Evolutionary conservation across 306 rosid species (phyloP), one percentile per base, ranked within the genome.

Genomic region (Corylus americana): DNA sequence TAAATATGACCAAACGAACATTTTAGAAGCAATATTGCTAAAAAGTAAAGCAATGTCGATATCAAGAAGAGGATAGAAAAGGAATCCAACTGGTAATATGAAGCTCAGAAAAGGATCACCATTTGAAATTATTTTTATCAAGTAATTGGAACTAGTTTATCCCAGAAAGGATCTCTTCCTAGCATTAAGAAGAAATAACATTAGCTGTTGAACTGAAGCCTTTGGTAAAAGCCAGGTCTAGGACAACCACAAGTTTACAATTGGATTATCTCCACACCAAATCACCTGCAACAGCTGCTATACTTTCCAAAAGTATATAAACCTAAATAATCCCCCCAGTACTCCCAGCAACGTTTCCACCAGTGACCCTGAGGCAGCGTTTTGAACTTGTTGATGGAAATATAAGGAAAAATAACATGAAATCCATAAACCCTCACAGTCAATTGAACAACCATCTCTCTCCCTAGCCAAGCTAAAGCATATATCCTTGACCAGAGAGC

Each of bases 321-420:
- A 55, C 62, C 62, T 55, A 55, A 55, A 53, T 53, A 53, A 53
- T 16, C n/a, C 57, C 57, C 18, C 57, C 16, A 14, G 57, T 53
- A 53, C 20, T 16, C 57, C 68, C 31, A 62, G 42, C 31, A 62
- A 42, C 1, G 14, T 62, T 62, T 29, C 68, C 14, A 62, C 37
- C 68, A 62, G 31, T 62, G 69, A 12, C 42, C 13, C 7, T 62
- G 69, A 62, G 35, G 37, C 14, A 31, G 1, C 6, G 20, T 18
- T 68, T 68, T 39, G 68, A 59, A 77, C 67, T 68, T 29, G 70
- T 12, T 68, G 42, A 70, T 49, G 78, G 68, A 75, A 72, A 44
- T 8, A 55, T 39, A 48, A 10, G 45, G 50, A 74, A 17, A 74
- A 57, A 55, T 63, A 45, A 70, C 31, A 50, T 55, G 45, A 42